A percentile compares a stretch with the other conserved stretches of the same genome.
phyloP scores from a whole-genome alignment of 2,329 filamentous ascomycete species.

The Aureobasidium mangrovei region DNA sequence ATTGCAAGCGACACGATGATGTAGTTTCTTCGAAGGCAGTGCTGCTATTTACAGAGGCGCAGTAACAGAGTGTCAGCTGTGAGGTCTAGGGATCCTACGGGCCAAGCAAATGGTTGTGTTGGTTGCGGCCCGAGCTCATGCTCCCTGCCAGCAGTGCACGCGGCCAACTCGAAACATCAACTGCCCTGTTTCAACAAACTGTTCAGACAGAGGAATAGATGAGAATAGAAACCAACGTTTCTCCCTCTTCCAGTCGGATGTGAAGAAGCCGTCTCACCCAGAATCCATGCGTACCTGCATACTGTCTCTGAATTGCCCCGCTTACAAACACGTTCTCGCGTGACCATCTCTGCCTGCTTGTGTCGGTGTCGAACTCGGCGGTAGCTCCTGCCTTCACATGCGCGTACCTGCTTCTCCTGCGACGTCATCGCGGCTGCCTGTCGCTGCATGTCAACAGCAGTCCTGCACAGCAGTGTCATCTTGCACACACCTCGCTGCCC shows the following conservation, averaged over 20 bases:
- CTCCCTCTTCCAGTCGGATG: background rate
- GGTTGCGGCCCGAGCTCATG: background rate
- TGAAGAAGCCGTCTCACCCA: background rate
- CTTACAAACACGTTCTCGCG: background rate
- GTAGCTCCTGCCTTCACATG: no score
- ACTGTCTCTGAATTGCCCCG: background rate
- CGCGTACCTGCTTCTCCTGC: no score
- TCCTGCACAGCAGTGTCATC: no score
- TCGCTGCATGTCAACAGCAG: no score
- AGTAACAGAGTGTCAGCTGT: background rate
- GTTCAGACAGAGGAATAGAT: background rate
- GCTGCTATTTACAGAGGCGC: slow-evolving; percentile 6
- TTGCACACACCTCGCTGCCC: no score
- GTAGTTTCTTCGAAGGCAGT: background rate
- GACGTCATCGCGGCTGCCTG: no score
- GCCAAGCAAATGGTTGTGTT: background rate
- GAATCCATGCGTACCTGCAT: slow-evolving; percentile 2
- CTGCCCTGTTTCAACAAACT: slow-evolving; percentile 8
- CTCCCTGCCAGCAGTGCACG: background rate
- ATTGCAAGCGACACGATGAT: background rate
- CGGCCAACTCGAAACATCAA: background rate
- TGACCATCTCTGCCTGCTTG: no score
- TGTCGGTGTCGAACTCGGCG: no score
- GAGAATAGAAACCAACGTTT: background rate
- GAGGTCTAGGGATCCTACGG: background rate